Evolutionary conservation across 2,329 filamentous ascomycete genomes (phyloP).

Genomic region (Drechslerella dactyloides): DNA sequence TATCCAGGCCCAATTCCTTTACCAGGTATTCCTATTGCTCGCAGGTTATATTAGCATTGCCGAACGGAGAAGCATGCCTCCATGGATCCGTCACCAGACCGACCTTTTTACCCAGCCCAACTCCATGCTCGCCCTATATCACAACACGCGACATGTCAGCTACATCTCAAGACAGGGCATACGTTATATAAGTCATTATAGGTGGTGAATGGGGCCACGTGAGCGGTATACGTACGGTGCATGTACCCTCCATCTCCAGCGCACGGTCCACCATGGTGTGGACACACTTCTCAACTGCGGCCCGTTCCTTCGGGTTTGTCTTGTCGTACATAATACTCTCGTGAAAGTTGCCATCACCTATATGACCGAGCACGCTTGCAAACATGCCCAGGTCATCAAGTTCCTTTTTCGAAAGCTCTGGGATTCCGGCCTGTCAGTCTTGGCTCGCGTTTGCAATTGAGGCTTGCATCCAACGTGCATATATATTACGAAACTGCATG

Average conservation of each 20-base stretch:
- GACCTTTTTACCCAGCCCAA: conserved; percentile 81
- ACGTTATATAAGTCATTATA: conserved; percentile 6
- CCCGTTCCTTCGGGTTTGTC: conserved; percentile 71
- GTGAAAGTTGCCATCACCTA: conserved; percentile 95
- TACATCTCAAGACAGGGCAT: conserved; percentile 32
- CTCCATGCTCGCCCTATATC: conserved; percentile 74
- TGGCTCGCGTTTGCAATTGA: neutral
- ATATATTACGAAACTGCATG: conserved; percentile 23
- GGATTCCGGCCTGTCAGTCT: conserved; percentile 52
- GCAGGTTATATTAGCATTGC: conserved; percentile 3
- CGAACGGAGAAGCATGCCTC: neutral
- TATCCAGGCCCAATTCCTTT: conserved; percentile 79
- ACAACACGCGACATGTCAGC: neutral
- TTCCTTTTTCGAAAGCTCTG: conserved; percentile 85
- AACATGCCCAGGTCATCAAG: conserved; percentile 86
- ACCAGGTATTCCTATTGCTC: conserved; percentile 66
- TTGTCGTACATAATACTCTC: conserved; percentile 88
- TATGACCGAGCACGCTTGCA: conserved; percentile 84
- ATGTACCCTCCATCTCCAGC: conserved; percentile 91
- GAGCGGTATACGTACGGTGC: conserved; percentile 64
- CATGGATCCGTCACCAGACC: conserved; percentile 5
- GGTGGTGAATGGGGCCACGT: neutral
- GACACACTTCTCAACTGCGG: conserved; percentile 79
- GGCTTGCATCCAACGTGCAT: conserved; percentile 20
- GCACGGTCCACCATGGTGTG: conserved; percentile 90